Base-by-base conservation (phyloP, 805 yeast species). In the Candida rishiriensis region DNA sequence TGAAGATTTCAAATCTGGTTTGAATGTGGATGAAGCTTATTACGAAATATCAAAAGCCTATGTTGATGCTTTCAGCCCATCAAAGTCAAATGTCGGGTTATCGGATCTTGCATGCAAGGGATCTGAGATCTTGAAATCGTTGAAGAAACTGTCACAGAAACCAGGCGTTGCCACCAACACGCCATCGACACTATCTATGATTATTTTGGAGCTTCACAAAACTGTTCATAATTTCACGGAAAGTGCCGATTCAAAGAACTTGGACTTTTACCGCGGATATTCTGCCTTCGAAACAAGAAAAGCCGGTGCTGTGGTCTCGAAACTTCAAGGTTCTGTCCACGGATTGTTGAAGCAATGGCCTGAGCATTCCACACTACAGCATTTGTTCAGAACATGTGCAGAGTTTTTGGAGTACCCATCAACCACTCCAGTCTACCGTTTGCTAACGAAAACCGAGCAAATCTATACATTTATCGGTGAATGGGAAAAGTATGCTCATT, bases 401-500 rank as follows among this genome's bases (percentile, higher is more conserved):
- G 98, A 90, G 59, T 76, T 85, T 47, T 62, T 85, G 44, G 63
- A 64, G 3, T 83, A 71, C 55, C 78, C 95, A 0, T 70, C 81
- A 2, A 67, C 71, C 29, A 78, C 86, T 0, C 93, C 99, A 0
- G 65, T 93, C 30, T 90, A 90, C 10, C 76, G 85, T 52, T 73
- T 83, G 44, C 69, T 95, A 36, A 85, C 83, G 40, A 90, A 90
- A 63, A 66, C 88, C 31, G 99, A 93, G 64, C 96, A 87, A 58
- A 76, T 91, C 28, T 87, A 86, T 57, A 85, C 88, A 0, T 82
- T 78, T 57, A 73, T 90, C 48, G 74, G 83, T 21, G 98, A 93
- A 60, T 93, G 99, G 97, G 93, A 93, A 61, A 85, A 87, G 51
- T 89, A 86, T 64, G 96, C 97, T 1, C 80, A 89, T 28, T 72